Evolutionary conservation across 2,329 filamentous ascomycete genomes (phyloP), one percentile per base, ranked within the genome.

Genomic region (Sclerotinia nivalis): DNA sequence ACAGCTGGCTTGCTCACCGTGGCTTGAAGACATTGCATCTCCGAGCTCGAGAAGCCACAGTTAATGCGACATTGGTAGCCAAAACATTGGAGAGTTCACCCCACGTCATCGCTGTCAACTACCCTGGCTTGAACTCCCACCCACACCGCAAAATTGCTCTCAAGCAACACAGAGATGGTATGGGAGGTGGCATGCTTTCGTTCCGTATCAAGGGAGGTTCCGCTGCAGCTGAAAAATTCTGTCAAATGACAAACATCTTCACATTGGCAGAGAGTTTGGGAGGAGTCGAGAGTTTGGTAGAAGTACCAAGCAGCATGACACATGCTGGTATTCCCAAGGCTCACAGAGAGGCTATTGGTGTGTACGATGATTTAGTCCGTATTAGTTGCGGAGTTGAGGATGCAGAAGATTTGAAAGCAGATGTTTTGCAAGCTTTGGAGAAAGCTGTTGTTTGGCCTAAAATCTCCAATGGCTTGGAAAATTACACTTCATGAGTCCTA

Each of bases 1-100:
- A 99, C 85, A 93, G 91, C 83, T 99, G 96, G 96, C 92, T 99
- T 73, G 96, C 96, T 64, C 96, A 99, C 83, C 91, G 96, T 73
- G 96, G 96, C 75, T 87, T 97, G 75, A 99, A 99, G 86, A 99
- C 96, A 5, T 88, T 99, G 55, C 96, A 99, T 82, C 87, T 99
- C 61, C 92, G 96, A 76, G 95, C 93, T 13, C 89, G 91, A 73
- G 93, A 97, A 81, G 93, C 95, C 25, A 91, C 87, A 73, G 85
- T 83, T 75, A 98, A 98, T 81, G 96, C 95, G 13, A 88, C 88
- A 10, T 84, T 88, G 60, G 88, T 99, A 37, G 93, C 94, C 13
- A 81, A 83, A 59, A 89, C 91, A 34, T 89, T 99, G 65, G 90
- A 96, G 79, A 85, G 87, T 37, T 96, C 92, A 50, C 88, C 92